Evolutionary conservation across 208 protist species (phyloP).

Genomic region (Herpetomonas samuelpessoai): DNA sequence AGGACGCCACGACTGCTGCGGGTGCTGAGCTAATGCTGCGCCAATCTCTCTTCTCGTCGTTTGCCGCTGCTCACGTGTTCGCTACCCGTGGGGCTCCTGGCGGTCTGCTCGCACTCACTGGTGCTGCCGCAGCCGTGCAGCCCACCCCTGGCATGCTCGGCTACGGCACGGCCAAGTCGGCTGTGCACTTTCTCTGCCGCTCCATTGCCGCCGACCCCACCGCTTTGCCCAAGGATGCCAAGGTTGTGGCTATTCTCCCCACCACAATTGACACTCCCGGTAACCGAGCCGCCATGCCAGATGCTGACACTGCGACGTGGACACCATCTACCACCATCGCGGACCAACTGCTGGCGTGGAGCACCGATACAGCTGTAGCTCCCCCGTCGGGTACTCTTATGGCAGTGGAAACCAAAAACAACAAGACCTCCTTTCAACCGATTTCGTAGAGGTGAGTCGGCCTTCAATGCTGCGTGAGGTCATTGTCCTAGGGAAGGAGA

Average conservation of each 20-base stretch:
- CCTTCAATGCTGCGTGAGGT: too few species aligned
- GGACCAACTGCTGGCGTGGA: constrained; percentile 42
- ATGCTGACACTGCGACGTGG: constrained; percentile 50
- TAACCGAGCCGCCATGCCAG: constrained; percentile 66
- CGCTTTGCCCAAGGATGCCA: constrained; percentile 33
- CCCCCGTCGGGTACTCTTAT: constrained; percentile 45
- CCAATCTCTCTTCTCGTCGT: constrained; percentile 69
- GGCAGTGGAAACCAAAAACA: constrained; percentile 12
- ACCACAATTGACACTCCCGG: constrained; percentile 58
- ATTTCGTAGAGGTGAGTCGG: too few species aligned
- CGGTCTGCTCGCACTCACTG: constrained; percentile 67
- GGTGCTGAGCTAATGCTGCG: constrained; percentile 67
- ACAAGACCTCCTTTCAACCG: constrained; percentile 16
- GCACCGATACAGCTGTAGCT: constrained; percentile 10
- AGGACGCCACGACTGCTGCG: constrained; percentile 17
- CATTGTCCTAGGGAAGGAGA: too few species aligned
- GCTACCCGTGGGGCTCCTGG: constrained; percentile 22
- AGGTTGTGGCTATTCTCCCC: constrained; percentile 68
- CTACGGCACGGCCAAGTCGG: constrained; percentile 84
- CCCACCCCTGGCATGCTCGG: constrained; percentile 74
- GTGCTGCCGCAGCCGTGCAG: constrained; percentile 38
- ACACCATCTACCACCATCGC: constrained; percentile 41
- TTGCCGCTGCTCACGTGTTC: constrained; percentile 61
- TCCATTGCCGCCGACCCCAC: constrained; percentile 40
- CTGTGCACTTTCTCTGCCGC: constrained; percentile 76